Base-by-base conservation (phyloP, 768 basidiomycete genomes). In the Serendipita sp. region DNA sequence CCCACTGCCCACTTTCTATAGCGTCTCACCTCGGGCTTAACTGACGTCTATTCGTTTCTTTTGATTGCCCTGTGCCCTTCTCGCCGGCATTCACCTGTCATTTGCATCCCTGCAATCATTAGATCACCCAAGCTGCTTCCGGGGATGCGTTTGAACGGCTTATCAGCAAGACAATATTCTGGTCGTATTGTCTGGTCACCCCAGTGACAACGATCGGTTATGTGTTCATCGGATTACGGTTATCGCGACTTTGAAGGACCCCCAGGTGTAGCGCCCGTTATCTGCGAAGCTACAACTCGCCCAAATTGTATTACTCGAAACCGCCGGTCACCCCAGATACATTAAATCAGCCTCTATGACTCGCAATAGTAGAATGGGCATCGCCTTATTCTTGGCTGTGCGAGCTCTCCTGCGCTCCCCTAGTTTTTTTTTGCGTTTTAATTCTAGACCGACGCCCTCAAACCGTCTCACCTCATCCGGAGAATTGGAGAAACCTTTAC, bases 131-230 rank as follows among this genome's bases (percentile, higher is more conserved):
- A 71, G 85, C 88, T 69, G 87, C 85, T 1, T 85, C 76, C 0
- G 88, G 90, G 2, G 90, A 90, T 68, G 84, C 89, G 0, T 97
- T 98, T 70, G 95, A 97, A 74, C 78, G 91, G 0, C 78, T 97
- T 38, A 87, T 96, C 71, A 86, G 84, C 64, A 81, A 89, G 61
- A 97, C 94, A 0, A 90, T 97, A 64, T 92, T 92, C 71, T 93
- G 91, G 90, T 80, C 86, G 1, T 97, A 95, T 70, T 92, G 89
- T 67, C 74, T 91, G 34, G 75, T 93, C 62, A 94, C 93, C 0
- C 92, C 93, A 1, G 88, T 89, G 1, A 78, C 86, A n/a, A 90
- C 84, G 61, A 82, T 92, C 62, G 68, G 76, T 17, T 86, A 84
- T 68, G 88, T 94, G 56, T 79, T 94, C 45, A 69, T 89, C 28